phyloP scores from a whole-genome alignment of 179 eudicot species.

The Heliamphora pulchella region DNA sequence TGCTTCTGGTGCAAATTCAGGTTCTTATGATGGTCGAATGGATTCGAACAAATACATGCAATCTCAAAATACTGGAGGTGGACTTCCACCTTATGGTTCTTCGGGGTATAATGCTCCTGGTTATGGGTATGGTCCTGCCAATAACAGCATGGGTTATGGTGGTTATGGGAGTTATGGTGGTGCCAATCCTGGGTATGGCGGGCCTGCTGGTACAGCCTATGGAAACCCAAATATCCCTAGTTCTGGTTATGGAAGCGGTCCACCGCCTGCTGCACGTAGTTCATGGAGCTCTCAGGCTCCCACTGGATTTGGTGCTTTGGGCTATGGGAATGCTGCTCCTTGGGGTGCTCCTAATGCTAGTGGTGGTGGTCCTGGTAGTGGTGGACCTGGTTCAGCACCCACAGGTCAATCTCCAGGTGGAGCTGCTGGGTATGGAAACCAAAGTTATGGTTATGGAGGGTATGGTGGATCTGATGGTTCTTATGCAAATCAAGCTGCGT shows the following conservation, averaged over 20 bases:
- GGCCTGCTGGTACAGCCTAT: conserved; percentile 42
- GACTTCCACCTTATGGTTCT: conserved; percentile 11
- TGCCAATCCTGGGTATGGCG: conserved; percentile 14
- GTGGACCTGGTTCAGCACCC: conserved; percentile 31
- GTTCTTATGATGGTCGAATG: too few relatives aligned
- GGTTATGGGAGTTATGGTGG: conserved; percentile 13
- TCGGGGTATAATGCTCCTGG: conserved; percentile 21
- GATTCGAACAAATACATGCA: background rate
- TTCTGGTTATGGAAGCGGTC: conserved; percentile 13
- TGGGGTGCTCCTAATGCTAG: too few relatives aligned
- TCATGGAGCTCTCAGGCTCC: conserved; percentile 3
- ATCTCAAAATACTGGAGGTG: conserved; percentile 8
- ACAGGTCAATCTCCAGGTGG: conserved; percentile 10
- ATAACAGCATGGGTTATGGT: background rate
- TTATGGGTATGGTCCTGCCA: conserved; percentile 40
- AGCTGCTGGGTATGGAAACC: conserved; percentile 25
- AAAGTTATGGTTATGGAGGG: conserved; percentile 50
- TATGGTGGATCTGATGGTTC: conserved; percentile 11
- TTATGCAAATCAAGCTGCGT: conserved; percentile 13
- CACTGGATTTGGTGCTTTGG: conserved; percentile 8
- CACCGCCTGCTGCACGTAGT: conserved; percentile 11
- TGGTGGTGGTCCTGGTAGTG: too few relatives aligned
- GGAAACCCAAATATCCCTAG: conserved; percentile 37
- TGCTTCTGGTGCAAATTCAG: too few relatives aligned
- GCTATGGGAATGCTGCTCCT: conserved; percentile 12